Conservation (phyloP, 495 filamentous ascomycete species). For the Talaromyces adpressus region DNA sequence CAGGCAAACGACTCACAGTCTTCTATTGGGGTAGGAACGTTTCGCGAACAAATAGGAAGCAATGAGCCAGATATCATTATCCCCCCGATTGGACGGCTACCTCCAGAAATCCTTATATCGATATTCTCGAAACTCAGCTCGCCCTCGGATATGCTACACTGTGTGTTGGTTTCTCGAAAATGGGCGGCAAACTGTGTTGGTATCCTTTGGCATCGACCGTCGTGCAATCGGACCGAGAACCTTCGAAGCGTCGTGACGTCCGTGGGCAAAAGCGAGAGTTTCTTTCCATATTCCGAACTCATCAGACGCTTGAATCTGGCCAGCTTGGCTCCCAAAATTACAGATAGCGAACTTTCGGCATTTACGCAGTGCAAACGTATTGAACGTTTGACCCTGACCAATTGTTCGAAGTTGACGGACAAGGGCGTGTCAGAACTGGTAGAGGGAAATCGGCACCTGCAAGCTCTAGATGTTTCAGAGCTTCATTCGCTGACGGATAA, state of each 20-base stretch:
- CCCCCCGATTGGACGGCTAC: constrained; percentile 75
- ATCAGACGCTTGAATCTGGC: constrained; percentile 89
- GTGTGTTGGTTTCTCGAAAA: constrained; percentile 85
- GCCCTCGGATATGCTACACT: constrained; percentile 68
- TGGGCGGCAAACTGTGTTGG: constrained; percentile 94
- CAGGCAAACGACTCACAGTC: constrained; percentile 85
- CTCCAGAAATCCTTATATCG: constrained; percentile 88
- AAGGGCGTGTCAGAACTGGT: constrained; percentile 73
- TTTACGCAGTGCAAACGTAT: constrained; percentile 82
- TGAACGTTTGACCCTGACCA: constrained; percentile 89
- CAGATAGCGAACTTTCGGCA: constrained; percentile 80
- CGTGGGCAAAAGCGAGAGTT: constrained; percentile 58
- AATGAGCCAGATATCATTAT: constrained; percentile 47
- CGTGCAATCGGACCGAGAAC: constrained; percentile 77
- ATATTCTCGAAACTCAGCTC: constrained; percentile 80
- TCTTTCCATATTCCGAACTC: constrained; percentile 79
- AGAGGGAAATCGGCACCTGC: constrained; percentile 68
- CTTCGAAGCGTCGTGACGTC: constrained; percentile 71
- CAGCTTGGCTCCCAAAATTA: constrained; percentile 65
- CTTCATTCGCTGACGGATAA: constrained; percentile 72
- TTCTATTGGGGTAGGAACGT: constrained; percentile 71
- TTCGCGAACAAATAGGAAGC: constrained; percentile 59
- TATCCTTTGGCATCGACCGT: constrained; percentile 88
- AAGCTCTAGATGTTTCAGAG: constrained; percentile 86
- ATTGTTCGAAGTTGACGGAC: constrained; percentile 81